phyloP scores from a whole-genome alignment of 2,329 filamentous ascomycete species.

The Boeremia lycopersici region DNA sequence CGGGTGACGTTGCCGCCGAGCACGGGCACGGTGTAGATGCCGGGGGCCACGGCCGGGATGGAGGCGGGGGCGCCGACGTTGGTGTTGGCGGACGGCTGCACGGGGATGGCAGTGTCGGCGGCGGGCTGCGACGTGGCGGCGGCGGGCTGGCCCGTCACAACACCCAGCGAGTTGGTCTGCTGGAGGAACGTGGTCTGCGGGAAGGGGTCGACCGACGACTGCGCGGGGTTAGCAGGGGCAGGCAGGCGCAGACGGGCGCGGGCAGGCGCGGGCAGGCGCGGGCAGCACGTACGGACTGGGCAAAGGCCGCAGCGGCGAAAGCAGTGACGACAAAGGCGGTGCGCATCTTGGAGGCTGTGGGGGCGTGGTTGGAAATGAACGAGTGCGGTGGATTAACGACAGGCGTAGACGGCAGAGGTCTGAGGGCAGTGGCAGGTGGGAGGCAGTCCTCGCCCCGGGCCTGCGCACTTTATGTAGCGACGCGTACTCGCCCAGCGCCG shows the following conservation, averaged over 20 bases:
- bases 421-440: not conserved
- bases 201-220: constrained; percentile 30
- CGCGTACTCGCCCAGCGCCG: constrained; percentile 11
- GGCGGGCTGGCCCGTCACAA: constrained; percentile 38
- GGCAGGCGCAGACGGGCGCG: no score
- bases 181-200: constrained; percentile 36
- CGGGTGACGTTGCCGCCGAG: constrained; percentile 36
- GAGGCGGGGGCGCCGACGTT: constrained; percentile 30
- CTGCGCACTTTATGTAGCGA: constrained; percentile 7
- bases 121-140: constrained; percentile 36
- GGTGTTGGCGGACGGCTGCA: constrained; percentile 35
- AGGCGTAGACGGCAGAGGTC: constrained; percentile 12
- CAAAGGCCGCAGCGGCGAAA: constrained; percentile 33
- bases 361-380: constrained; percentile 18
- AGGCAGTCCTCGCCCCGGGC: not conserved
- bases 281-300: constrained; percentile 26
- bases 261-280: not conserved
- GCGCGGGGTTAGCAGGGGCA: not conserved
- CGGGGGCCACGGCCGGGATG: constrained; percentile 46
- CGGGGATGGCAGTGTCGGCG: constrained; percentile 29
- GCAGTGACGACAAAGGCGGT: constrained; percentile 32
- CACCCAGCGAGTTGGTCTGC: constrained; percentile 41
- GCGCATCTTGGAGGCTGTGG: constrained; percentile 31
- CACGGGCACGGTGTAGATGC: constrained; percentile 43
- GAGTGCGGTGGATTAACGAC: constrained; percentile 10